Conservation (phyloP, 176 grass and related monocot species). For the Musa troglodytarum region DNA sequence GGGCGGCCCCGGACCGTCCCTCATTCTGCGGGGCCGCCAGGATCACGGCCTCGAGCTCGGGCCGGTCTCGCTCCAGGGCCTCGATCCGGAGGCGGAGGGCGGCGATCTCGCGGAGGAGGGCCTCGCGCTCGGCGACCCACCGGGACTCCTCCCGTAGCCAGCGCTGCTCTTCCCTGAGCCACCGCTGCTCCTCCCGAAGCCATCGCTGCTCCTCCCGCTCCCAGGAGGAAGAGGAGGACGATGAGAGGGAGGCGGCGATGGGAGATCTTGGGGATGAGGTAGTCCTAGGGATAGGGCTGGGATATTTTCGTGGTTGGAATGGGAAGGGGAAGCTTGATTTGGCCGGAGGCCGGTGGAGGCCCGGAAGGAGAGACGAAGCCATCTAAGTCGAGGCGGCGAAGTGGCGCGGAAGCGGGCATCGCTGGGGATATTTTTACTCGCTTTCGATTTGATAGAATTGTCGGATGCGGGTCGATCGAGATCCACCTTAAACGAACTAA, state of each 20-base stretch:
- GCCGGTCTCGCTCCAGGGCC: constrained; percentile 34
- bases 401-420: not conserved
- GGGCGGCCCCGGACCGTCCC: not conserved
- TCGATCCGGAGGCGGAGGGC: constrained; percentile 48
- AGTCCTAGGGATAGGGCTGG: not conserved
- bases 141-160: constrained; percentile 75
- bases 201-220: constrained; percentile 73
- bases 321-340: constrained; percentile 6
- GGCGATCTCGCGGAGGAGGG: constrained; percentile 52
- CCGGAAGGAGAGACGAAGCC: constrained; percentile 30
- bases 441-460: not conserved
- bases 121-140: constrained; percentile 59
- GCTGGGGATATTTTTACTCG: not conserved
- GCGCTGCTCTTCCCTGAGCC: constrained; percentile 64
- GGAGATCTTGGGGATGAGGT: not conserved
- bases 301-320: not conserved
- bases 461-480: not conserved
- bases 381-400: constrained; percentile 17
- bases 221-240: constrained; percentile 23
- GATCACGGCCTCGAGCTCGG: constrained; percentile 9
- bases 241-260: not conserved
- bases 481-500: not conserved
- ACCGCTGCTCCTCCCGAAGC: constrained; percentile 77
- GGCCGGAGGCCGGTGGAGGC: constrained; percentile 15
- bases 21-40: not conserved